A percentile compares a stretch with the other conserved stretches of the same genome.
phyloP scores from a whole-genome alignment of 225 moss, liverwort and hornwort genomes.

The Thuidium tamariscinum region DNA sequence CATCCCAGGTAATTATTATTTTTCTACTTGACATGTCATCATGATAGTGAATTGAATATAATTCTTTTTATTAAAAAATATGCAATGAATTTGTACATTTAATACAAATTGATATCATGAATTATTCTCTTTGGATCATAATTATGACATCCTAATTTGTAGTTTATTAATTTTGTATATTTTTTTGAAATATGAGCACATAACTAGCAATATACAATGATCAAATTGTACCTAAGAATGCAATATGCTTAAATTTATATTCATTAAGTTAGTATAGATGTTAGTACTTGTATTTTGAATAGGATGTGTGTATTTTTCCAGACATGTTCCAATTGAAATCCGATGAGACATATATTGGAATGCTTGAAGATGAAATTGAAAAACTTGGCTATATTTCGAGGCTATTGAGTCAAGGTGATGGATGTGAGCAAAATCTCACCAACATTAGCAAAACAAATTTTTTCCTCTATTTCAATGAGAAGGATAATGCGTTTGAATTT shows the following conservation, averaged over 20 bases:
- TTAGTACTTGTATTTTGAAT: neutral
- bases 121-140: neutral
- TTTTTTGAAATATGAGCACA: neutral
- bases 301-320: neutral
- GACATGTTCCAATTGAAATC: neutral
- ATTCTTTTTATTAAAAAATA: neutral
- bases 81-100: accelerated
- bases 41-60: too few relatives aligned
- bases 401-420: neutral
- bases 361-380: neutral
- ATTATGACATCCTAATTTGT: neutral
- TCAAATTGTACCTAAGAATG: neutral
- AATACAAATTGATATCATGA: neutral
- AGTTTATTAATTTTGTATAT: accelerated
- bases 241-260: neutral
- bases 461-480: neutral
- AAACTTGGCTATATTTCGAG: neutral
- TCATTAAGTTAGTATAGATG: neutral
- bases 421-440: accelerated
- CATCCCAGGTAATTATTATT: neutral
- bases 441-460: neutral
- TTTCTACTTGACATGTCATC: accelerated
- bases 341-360: neutral
- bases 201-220: neutral
- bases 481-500: neutral